phyloP scores from a whole-genome alignment of 768 basidiomycete species.

The Favolaschia claudopus region DNA sequence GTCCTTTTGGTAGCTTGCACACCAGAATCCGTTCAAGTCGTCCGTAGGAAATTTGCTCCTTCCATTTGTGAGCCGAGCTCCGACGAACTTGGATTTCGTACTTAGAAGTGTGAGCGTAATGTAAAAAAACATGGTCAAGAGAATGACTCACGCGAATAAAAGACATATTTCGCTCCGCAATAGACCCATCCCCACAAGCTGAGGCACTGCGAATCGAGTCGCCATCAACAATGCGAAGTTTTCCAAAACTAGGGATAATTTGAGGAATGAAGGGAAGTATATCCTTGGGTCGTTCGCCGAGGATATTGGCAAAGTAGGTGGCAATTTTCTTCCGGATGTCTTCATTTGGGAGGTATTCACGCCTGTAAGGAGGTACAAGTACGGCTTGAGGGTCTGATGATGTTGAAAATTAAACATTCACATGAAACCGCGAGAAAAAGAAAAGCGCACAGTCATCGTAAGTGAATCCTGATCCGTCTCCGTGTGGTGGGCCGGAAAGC shows the following conservation, averaged over 20 bases:
- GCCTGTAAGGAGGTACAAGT: neutral
- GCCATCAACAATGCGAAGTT: neutral
- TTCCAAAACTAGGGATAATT: constrained; percentile 2
- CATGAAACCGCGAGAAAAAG: too few species aligned
- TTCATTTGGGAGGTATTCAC: too few species aligned
- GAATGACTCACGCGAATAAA: neutral
- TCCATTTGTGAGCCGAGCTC: neutral
- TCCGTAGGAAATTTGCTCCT: neutral
- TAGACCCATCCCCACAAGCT: neutral
- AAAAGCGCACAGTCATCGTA: too few species aligned
- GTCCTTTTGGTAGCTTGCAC: neutral
- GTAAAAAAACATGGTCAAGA: neutral
- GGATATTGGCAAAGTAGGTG: too few species aligned
- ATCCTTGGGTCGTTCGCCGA: too few species aligned
- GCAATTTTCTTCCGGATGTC: too few species aligned
- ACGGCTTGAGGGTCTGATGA: too few species aligned
- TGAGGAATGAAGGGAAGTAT: neutral
- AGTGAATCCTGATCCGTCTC: too few species aligned
- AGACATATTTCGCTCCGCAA: constrained; percentile 1
- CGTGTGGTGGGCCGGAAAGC: too few species aligned
- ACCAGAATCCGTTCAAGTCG: neutral
- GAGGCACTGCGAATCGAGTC: neutral
- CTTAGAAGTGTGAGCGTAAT: neutral
- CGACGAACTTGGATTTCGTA: neutral
- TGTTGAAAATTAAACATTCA: too few species aligned